Percentiles rank a stretch among this genome's conserved stretches.
phyloP scores from a whole-genome alignment of 228 moss, liverwort and hornwort genomes.

The Sphagnum magellanicum region DNA sequence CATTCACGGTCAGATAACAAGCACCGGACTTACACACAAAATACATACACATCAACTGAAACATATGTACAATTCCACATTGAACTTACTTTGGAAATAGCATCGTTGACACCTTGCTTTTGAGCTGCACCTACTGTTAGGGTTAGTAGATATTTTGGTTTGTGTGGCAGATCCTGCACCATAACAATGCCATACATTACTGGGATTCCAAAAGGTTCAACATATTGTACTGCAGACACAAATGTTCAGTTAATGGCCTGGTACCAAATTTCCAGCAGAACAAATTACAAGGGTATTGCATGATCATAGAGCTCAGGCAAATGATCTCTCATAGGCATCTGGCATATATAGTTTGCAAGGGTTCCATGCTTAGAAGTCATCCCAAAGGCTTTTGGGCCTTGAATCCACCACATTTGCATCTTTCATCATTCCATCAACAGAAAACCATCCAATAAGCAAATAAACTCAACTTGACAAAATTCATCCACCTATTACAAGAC shows the following conservation, averaged over 20 bases:
- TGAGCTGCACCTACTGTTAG: slow-evolving; percentile 88
- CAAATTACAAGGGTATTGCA: too few relatives aligned
- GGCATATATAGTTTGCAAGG: too few relatives aligned
- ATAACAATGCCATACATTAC: neutral
- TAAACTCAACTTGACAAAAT: neutral
- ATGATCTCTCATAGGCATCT: too few relatives aligned
- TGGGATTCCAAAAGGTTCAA: neutral
- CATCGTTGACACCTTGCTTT: slow-evolving; percentile 60
- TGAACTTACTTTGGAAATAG: slow-evolving; percentile 62
- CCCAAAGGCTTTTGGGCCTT: too few relatives aligned
- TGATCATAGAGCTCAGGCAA: too few relatives aligned
- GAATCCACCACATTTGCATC: too few relatives aligned
- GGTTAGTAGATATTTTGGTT: slow-evolving; percentile 73
- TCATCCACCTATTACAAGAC: too few relatives aligned
- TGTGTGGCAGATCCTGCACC: slow-evolving; percentile 71
- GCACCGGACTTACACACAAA: neutral
- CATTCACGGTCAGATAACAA: slow-evolving; percentile 1
- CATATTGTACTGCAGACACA: neutral
- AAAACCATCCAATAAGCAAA: neutral
- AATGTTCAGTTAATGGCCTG: neutral
- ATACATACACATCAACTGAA: neutral
- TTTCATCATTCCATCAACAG: neutral
- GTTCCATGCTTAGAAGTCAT: too few relatives aligned
- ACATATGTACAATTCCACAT: neutral
- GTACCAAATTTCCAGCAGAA: too few relatives aligned